A percentile compares a stretch with the other conserved stretches of the same genome.
These are phyloP conservation scores for Aspergillus biplanus DNA, from an alignment of 495 filamentous ascomycete species.

Conservation along the genomic window DNA sequence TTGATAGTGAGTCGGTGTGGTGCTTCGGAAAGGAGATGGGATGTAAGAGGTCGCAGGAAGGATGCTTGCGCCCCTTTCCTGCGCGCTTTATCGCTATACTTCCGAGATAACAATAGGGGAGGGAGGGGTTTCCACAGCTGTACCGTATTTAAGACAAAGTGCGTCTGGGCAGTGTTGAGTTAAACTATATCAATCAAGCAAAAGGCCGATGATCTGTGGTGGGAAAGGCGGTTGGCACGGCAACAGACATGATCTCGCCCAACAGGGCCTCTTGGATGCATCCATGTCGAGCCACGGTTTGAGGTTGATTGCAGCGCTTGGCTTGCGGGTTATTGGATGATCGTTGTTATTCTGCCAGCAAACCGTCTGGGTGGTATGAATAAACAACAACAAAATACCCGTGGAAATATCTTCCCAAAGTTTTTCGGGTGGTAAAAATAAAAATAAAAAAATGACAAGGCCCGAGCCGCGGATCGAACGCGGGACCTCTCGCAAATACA, in stretches of 20 bases:
- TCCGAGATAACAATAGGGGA: not conserved
- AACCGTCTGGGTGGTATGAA: no score
- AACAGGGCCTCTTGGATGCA: not conserved
- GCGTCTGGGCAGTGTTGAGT: no score
- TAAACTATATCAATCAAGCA: not conserved
- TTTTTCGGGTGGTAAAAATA: conserved; percentile 1
- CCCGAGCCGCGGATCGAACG: conserved; percentile 27
- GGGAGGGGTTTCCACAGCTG: not conserved
- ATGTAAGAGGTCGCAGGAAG: conserved; percentile 7
- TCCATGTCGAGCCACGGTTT: not conserved
- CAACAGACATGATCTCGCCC: conserved; percentile 13
- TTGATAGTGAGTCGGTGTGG: not conserved
- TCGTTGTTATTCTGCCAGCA: not conserved
- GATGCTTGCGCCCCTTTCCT: not conserved
- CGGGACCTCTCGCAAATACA: conserved; percentile 28
- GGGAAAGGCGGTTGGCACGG: conserved; percentile 21
- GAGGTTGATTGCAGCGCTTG: no score
- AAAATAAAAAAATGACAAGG: conserved; percentile 14
- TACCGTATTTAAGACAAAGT: not conserved
- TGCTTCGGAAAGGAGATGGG: not conserved
- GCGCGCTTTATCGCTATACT: not conserved
- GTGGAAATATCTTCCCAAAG: no score
- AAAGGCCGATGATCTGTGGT: not conserved
- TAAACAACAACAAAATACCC: no score
- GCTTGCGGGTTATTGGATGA: no score